phyloP scores from a whole-genome alignment of 2,329 filamentous ascomycete species.

The Fusarium buxicola region DNA sequence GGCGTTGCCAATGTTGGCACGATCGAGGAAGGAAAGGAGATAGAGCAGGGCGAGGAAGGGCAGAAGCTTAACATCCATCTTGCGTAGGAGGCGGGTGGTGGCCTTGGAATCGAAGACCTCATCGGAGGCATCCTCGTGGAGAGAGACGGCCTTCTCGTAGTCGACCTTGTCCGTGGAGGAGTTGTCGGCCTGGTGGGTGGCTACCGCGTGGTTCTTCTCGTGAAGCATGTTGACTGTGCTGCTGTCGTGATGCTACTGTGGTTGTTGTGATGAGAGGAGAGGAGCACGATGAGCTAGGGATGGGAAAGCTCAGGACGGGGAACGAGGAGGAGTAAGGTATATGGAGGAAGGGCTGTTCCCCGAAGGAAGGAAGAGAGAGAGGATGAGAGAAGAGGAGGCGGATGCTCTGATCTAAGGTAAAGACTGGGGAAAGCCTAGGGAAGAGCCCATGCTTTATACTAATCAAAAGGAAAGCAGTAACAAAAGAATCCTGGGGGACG shows the following conservation, averaged over 20 bases:
- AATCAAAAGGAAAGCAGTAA: slow-evolving; percentile 2
- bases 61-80: slow-evolving; percentile 66
- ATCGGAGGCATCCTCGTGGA: slow-evolving; percentile 41
- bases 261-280: not conserved
- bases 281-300: not conserved
- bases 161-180: slow-evolving; percentile 47
- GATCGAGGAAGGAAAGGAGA: slow-evolving; percentile 63
- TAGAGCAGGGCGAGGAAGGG: slow-evolving; percentile 71
- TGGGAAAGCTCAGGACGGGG: not conserved
- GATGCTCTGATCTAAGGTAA: slow-evolving; percentile 41
- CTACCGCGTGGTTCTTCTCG: slow-evolving; percentile 24
- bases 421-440: slow-evolving; percentile 38
- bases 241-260: not conserved
- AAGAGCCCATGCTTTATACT: slow-evolving; percentile 40
- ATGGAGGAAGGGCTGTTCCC: slow-evolving; percentile 24
- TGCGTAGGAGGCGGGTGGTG: slow-evolving; percentile 64
- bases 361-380: slow-evolving; percentile 15
- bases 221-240: slow-evolving; percentile 34
- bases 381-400: slow-evolving; percentile 32
- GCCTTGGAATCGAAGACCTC: slow-evolving; percentile 49
- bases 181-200: slow-evolving; percentile 31
- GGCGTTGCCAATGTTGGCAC: slow-evolving; percentile 65
- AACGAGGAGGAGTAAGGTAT: not conserved
- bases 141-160: slow-evolving; percentile 43
- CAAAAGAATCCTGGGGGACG: not conserved